Base-by-base conservation (phyloP, 257 asterid genomes). In the Solanum chilense region DNA sequence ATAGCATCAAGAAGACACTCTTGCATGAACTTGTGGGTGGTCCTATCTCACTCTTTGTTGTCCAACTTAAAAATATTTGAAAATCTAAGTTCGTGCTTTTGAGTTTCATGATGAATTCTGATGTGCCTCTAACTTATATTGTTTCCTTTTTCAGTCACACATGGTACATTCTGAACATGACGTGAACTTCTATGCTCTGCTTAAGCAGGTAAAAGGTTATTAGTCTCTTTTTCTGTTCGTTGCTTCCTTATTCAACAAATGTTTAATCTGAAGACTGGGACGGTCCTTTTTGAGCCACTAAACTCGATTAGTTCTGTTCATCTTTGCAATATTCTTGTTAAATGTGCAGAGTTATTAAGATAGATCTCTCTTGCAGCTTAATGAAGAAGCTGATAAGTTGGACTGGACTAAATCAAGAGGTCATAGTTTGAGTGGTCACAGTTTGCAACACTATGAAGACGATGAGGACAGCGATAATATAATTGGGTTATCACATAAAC, bases 141-240 rank as follows among this genome's bases (percentile, higher is more conserved):
- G 31, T 76, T 69, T 85, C 58, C 88, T 13, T 91, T 85, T 89
- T 88, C 90, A 97, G 99, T 98, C 98, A 29, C 98, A 95, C 89
- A 97, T 97, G 98, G 97, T 94, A 64, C 92, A 91, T 68, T 92
- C 98, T 5, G 98, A 97, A 90, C 98, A 97, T 88, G 98, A 97
- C 85, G 89, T 93, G 25, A 90, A 93, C 85, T 97, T 97, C 93
- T 91, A 93, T 89, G 94, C 96, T 87, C 90, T 97, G 71, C 94
- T 94, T 89, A 92, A 83, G 81, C 98, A 93, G 98, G 98, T 97
- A 92, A 60, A 41, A 29, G 70, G 68, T 11, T 81, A 81, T 56
- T 87, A 76, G 14, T 45, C 47, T 64, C 81, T 84, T 45, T 90
- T 12, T 90, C 33, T 18, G 31, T 20, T 60, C 70, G 25, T 66